Evolutionary conservation across 106 monocot species (phyloP), one percentile per base, ranked within the genome.

Genomic region (Posidonia australis): DNA sequence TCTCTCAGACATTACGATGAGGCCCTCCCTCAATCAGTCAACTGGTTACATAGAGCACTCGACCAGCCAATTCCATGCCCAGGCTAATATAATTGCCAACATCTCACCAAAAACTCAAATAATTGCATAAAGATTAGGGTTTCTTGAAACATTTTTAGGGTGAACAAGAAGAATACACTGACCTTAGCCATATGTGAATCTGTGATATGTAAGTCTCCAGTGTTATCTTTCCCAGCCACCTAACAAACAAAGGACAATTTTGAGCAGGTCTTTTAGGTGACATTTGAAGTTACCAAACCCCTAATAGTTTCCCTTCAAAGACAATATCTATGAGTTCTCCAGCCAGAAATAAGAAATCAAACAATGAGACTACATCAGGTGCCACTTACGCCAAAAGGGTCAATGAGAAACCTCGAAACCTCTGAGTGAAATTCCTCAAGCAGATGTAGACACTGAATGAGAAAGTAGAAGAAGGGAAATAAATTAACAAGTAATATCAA

Each of bases 221-320:
- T 24, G 90, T 98, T 52, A 98, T 91, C 76, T 98, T 98, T 60
- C 96, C 90, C 72, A 96, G 80, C 96, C 90, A 98, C 55, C 90
- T 98, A 72, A 69, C 64, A 62, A 62, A 22, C 36, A 29, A 43
- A 62, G 21, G 24, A 7, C 21, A 62, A 43, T n/a, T 17, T 41
- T 56, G 13, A 69, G 42, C n/a, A 54, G 0, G 6, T 22, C 10
- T 22, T 1, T 20, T 14, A 31, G 17, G 55, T 56, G 55, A 17
- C 16, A 31, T 26, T 58, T 58, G 58, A 27, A 30, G 30, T 27
- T 21, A 28, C 14, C 0, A 29, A 30, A 9, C 26, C 25, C 28
- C 22, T 28, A 27, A 22, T 29, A 51, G 20, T 51, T 54, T 48
- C 16, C 11, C 16, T 48, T 24, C 53, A 20, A 16, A 54, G n/a